Evolutionary conservation across 2,329 filamentous ascomycete species (phyloP).

Genomic region (Aureobasidium subglaciale): DNA sequence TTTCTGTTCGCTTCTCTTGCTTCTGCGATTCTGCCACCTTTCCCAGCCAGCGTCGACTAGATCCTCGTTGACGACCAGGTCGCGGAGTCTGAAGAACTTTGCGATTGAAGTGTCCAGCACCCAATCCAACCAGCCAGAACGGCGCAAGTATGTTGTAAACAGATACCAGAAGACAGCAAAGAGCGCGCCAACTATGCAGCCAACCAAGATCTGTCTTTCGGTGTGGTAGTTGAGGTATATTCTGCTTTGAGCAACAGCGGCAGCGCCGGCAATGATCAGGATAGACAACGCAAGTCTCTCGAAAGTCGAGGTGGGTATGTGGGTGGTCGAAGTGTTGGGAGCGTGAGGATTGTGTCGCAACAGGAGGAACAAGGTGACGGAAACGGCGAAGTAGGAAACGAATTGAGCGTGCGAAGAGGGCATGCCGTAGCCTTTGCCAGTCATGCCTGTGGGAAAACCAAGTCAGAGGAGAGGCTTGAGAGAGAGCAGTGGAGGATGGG

Average conservation of each 20-base stretch:
- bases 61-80: slow-evolving; percentile 82
- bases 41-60: slow-evolving; percentile 89
- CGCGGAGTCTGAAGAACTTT: slow-evolving; percentile 64
- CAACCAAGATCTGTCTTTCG: slow-evolving; percentile 75
- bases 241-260: slow-evolving; percentile 65
- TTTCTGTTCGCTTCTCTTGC: slow-evolving; percentile 23
- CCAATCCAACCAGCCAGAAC: slow-evolving; percentile 65
- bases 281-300: slow-evolving; percentile 53
- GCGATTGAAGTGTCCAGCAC: slow-evolving; percentile 58
- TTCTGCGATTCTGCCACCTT: slow-evolving; percentile 63
- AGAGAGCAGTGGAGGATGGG: background rate
- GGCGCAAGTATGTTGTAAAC: slow-evolving; percentile 59
- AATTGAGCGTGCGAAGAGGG: slow-evolving; percentile 94
- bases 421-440: slow-evolving; percentile 96
- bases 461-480: background rate
- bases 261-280: slow-evolving; percentile 34
- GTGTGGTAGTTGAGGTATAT: slow-evolving; percentile 94
- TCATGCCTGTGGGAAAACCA: slow-evolving; percentile 46
- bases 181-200: slow-evolving; percentile 60
- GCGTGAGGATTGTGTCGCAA: slow-evolving; percentile 60
- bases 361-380: slow-evolving; percentile 75
- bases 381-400: slow-evolving; percentile 82
- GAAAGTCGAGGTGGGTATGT: slow-evolving; percentile 51
- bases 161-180: slow-evolving; percentile 75
- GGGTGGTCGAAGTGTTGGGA: slow-evolving; percentile 36